These are phyloP conservation scores for Schizochytrium sp. DNA, from an alignment of 108 stramenopile genomes.

Conservation along the genomic window DNA sequence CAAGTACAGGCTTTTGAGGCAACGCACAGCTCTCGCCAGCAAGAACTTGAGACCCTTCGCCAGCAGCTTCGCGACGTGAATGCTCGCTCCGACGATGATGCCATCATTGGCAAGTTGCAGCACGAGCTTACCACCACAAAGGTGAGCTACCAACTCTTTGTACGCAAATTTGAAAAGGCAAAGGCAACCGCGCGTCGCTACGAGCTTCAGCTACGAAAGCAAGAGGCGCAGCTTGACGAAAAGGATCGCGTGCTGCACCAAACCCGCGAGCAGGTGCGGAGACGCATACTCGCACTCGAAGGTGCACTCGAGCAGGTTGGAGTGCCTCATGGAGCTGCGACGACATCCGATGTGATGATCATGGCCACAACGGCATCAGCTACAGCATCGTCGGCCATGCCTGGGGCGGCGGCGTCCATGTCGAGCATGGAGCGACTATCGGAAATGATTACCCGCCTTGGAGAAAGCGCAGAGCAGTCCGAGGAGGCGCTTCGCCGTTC, in stretches of 20 bases:
- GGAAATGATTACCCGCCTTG: conserved; percentile 11
- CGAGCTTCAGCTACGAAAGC: conserved; percentile 31
- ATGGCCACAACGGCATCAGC: neutral
- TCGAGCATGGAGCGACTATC: conserved; percentile 7
- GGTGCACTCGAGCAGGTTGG: conserved; percentile 3
- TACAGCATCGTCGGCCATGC: neutral
- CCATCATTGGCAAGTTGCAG: conserved; percentile 51
- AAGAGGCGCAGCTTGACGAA: conserved; percentile 42
- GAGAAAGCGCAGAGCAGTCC: neutral
- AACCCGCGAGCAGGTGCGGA: conserved; percentile 23
- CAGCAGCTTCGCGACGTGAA: conserved; percentile 33
- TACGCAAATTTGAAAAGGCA: conserved; percentile 40
- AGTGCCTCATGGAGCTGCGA: neutral
- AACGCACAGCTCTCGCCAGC: neutral
- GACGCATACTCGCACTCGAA: conserved; percentile 6
- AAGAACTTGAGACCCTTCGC: conserved; percentile 32
- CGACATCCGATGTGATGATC: neutral
- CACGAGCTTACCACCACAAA: conserved; percentile 43
- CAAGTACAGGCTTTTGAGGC: conserved; percentile 33
- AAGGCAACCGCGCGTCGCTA: conserved; percentile 20
- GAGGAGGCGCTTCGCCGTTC: conserved; percentile 25
- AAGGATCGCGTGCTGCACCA: conserved; percentile 32
- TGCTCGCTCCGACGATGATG: conserved; percentile 50
- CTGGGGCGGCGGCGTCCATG: neutral
- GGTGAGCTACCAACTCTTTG: conserved; percentile 34